phyloP scores from a whole-genome alignment of 164 flowering plant genomes.

The Berberis thunbergii region DNA sequence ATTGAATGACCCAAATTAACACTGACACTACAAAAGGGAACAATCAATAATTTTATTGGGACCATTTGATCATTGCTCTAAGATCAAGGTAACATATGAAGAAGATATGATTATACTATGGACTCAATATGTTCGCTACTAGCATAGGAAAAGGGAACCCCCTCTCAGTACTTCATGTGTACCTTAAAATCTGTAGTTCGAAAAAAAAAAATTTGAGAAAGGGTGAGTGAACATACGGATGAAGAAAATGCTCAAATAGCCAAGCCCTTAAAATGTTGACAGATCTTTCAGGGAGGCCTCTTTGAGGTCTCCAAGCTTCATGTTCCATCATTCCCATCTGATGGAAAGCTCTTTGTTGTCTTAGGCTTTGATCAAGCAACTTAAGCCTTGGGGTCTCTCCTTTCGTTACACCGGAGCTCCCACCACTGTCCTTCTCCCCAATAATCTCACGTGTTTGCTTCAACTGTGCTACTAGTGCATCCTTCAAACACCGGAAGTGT shows the following conservation, averaged over 20 bases:
- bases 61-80: too few species aligned
- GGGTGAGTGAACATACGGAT: conserved; percentile 59
- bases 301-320: conserved; percentile 92
- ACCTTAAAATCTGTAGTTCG: neutral
- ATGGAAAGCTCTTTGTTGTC: conserved; percentile 77
- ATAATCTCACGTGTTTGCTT: conserved; percentile 68
- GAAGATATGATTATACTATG: too few species aligned
- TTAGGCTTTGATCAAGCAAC: conserved; percentile 70
- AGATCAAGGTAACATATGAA: too few species aligned
- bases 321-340: conserved; percentile 94
- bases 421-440: conserved; percentile 68
- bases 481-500: conserved; percentile 79
- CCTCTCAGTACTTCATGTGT: too few species aligned
- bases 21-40: neutral
- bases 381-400: conserved; percentile 86
- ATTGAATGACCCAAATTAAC: neutral
- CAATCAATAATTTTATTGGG: too few species aligned
- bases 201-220: neutral
- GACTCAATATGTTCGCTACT: too few species aligned
- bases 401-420: conserved; percentile 53
- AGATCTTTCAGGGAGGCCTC: conserved; percentile 89
- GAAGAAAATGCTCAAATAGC: conserved; percentile 92
- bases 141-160: too few species aligned
- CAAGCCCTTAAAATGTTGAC: conserved; percentile 84
- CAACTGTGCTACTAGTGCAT: conserved; percentile 56